Evolutionary conservation across 805 yeast genomes (phyloP), one percentile per base, ranked within the genome.

Genomic region (Jamesozyma rosinii): DNA sequence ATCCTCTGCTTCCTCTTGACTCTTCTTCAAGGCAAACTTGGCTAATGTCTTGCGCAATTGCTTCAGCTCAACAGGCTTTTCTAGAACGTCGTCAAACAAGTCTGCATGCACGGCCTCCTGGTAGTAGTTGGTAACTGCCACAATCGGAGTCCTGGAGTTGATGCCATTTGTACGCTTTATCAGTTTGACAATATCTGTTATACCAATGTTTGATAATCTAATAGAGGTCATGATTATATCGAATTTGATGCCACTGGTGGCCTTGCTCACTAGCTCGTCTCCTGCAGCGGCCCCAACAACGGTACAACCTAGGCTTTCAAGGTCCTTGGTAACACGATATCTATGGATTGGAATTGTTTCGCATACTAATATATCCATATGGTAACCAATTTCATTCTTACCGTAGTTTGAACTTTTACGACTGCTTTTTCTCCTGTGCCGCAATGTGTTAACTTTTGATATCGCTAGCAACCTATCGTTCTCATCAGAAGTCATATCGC

Each of bases 301-400:
- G 11, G 81, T 77, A 64, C 95, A 87, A 1, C 94, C 95, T 20
- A 79, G 57, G 41, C 72, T 70, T 46, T 77, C 85, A 45, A 90
- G 66, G 48, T 80, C 71, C 45, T 72, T 75, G 35, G 77, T 73
- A 22, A 81, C 72, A 13, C 85, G 71, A 54, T 76, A 84, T 39
- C 95, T 65, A 51, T 85, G 80, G 44, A 82, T 82, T 0, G 95
- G 92, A 46, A 85, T 84, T 2, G 92, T 87, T 54, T 87, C 95
- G 62, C 96, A 88, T 13, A 87, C 68, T 37, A 90, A 66, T 4
- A 88, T 79, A 58, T 85, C 89, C 51, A 83, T 61, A 31, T 57
- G 52, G 37, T 51, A 56, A 4, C 51, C 45, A n/a, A 58, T 41
- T 14, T 50, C 57, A 15, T 9, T 21, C 4, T 22, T 35, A 1